These are phyloP conservation scores for Skeletonema potamos DNA, from an alignment of 108 stramenopile species.

Conservation along the genomic window DNA sequence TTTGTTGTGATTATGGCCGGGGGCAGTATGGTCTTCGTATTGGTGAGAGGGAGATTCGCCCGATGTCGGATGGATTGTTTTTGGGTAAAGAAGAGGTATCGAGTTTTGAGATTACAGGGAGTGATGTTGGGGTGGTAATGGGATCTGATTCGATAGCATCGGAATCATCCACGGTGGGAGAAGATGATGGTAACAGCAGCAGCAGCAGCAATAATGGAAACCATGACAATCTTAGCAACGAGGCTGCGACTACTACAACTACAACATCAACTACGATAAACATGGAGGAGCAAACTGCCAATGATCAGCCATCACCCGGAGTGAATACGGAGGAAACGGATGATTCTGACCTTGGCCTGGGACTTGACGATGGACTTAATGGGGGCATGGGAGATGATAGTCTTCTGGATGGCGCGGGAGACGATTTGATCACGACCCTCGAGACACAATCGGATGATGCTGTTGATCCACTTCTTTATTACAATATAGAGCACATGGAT, in stretches of 20 bases:
- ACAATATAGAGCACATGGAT: background rate
- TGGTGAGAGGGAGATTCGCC: background rate
- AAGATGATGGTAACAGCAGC: background rate
- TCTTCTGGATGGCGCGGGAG: background rate
- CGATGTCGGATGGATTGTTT: background rate
- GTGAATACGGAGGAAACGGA: background rate
- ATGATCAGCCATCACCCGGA: background rate
- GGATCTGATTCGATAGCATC: background rate
- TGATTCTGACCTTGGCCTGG: background rate
- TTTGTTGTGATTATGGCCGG: background rate
- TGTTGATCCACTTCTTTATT: background rate
- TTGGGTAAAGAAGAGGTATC: background rate
- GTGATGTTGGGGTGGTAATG: background rate
- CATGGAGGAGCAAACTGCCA: background rate
- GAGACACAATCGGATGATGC: background rate
- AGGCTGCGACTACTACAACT: background rate
- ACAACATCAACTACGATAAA: background rate
- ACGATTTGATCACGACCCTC: background rate
- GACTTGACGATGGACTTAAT: background rate
- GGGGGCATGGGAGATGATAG: background rate
- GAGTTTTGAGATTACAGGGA: background rate
- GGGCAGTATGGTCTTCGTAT: background rate
- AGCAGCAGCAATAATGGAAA: too few species aligned
- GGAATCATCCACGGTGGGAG: background rate
- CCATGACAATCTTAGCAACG: too few species aligned